Conservation (phyloP, 1,284 basidiomycete genomes). For the Cryptococcus deneoformans region DNA sequence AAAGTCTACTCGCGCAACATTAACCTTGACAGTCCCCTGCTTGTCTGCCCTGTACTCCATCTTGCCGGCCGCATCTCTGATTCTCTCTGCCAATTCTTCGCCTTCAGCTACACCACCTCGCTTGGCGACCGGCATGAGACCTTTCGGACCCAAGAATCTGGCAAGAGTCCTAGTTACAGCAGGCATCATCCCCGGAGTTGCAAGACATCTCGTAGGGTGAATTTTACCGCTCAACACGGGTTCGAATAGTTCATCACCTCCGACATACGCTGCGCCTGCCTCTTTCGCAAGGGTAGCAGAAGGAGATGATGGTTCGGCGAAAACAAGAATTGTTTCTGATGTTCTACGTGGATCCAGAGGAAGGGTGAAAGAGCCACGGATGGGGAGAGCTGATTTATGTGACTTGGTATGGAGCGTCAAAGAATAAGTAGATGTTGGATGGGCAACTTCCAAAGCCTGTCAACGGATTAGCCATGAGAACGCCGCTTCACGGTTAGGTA, state of each 20-base stretch:
- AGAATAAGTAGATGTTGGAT: slow-evolving; percentile 71
- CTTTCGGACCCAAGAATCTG: slow-evolving; percentile 86
- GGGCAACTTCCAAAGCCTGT: slow-evolving; percentile 74
- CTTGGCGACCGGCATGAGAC: slow-evolving; percentile 92
- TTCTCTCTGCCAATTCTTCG: slow-evolving; percentile 63
- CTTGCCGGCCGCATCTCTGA: slow-evolving; percentile 73
- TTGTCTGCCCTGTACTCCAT: slow-evolving; percentile 94
- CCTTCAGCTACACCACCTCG: slow-evolving; percentile 92
- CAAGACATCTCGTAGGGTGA: slow-evolving; percentile 55
- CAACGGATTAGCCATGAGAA: background rate
- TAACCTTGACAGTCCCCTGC: slow-evolving; percentile 74
- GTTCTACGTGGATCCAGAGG: slow-evolving; percentile 68
- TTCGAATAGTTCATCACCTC: slow-evolving; percentile 77
- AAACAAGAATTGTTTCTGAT: slow-evolving; percentile 73
- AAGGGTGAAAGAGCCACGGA: slow-evolving; percentile 71
- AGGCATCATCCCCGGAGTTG: slow-evolving; percentile 74
- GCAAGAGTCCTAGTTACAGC: slow-evolving; percentile 78
- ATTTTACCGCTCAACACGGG: slow-evolving; percentile 50
- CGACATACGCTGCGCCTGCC: slow-evolving; percentile 82
- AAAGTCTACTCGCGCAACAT: slow-evolving; percentile 54
- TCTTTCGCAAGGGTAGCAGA: slow-evolving; percentile 62
- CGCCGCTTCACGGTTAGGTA: too few relatives aligned
- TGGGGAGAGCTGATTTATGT: slow-evolving; percentile 67
- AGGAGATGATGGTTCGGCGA: slow-evolving; percentile 60
- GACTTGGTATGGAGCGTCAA: slow-evolving; percentile 74